Percentiles rank a stretch among this genome's conserved stretches.
Conservation (phyloP, 2,329 filamentous ascomycete genomes). For the Phaeosphaeria sp. region DNA sequence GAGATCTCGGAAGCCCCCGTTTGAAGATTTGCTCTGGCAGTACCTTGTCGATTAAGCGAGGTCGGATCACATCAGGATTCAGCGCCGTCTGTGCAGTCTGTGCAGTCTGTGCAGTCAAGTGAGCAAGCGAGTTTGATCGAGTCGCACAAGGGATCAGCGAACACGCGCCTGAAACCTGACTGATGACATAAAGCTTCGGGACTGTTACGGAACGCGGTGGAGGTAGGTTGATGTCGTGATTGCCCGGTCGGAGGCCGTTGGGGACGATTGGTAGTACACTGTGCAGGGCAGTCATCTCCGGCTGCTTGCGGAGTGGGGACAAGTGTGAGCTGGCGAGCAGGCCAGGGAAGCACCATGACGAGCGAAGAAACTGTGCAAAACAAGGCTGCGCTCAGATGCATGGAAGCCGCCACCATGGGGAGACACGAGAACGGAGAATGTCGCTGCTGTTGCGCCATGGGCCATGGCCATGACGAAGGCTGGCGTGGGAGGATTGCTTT, state of each 20-base stretch:
- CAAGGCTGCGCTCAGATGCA: constrained; percentile 1
- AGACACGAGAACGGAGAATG: constrained; percentile 11
- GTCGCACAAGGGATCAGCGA: constrained; percentile 16
- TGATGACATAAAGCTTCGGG: constrained; percentile 26
- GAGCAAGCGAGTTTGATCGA: constrained; percentile 13
- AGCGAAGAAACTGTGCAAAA: constrained; percentile 3
- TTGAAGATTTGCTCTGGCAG: background rate
- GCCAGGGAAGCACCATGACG: constrained; percentile 4
- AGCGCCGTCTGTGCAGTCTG: constrained; percentile 25
- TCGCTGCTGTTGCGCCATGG: constrained; percentile 26
- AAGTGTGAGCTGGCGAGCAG: constrained; percentile 12
- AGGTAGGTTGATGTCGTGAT: constrained; percentile 17
- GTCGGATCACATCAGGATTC: constrained; percentile 22
- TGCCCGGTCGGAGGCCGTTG: constrained; percentile 18
- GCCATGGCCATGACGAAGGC: constrained; percentile 21
- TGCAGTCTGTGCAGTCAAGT: constrained; percentile 21
- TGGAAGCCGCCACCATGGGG: constrained; percentile 6
- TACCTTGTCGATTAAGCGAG: background rate
- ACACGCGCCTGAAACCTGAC: constrained; percentile 5
- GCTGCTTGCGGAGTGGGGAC: constrained; percentile 22
- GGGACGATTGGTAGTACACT: constrained; percentile 7
- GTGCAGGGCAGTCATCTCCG: constrained; percentile 9
- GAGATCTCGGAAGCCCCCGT: background rate
- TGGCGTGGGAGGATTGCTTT: constrained; percentile 24
- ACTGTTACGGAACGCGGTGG: constrained; percentile 10